These are phyloP conservation scores for Teunomyces stri DNA, from an alignment of 805 yeast species.

Conservation along the genomic window DNA sequence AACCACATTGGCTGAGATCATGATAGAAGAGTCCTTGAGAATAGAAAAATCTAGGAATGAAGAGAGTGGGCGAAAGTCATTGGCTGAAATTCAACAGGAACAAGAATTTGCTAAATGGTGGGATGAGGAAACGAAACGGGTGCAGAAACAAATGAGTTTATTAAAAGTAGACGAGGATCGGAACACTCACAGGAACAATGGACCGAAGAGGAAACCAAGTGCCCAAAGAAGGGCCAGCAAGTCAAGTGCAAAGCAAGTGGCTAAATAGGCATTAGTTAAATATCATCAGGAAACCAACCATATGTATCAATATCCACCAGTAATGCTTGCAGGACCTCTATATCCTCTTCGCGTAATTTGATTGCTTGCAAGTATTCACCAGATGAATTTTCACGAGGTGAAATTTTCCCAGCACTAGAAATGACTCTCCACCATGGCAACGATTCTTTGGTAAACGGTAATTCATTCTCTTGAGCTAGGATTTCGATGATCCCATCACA, in stretches of 20 bases:
- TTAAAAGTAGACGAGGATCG: not conserved
- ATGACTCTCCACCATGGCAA: conserved; percentile 86
- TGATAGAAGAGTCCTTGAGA: conserved; percentile 45
- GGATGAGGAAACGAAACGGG: conserved; percentile 70
- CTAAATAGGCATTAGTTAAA: conserved; percentile 15
- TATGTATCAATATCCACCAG: conserved; percentile 42
- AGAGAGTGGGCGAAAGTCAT: conserved; percentile 37
- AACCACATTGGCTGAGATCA: conserved; percentile 43
- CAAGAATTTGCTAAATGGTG: conserved; percentile 88
- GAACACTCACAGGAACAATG: not conserved
- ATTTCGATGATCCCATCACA: conserved; percentile 21
- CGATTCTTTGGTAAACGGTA: conserved; percentile 16
- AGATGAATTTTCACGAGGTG: conserved; percentile 44
- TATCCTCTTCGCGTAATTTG: conserved; percentile 47
- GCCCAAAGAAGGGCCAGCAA: not conserved
- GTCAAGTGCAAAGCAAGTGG: not conserved
- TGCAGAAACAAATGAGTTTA: conserved; percentile 43
- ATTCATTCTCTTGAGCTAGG: conserved; percentile 20
- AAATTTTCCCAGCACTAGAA: conserved; percentile 59
- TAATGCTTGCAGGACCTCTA: conserved; percentile 32
- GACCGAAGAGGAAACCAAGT: conserved; percentile 4
- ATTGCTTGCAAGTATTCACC: conserved; percentile 48
- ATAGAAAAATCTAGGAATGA: conserved; percentile 27
- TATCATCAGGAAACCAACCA: conserved; percentile 73
- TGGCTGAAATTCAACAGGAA: conserved; percentile 75